Percentiles rank a stretch among this genome's conserved stretches.
phyloP scores from a whole-genome alignment of 768 basidiomycete species.

The Lactarius quietus region DNA sequence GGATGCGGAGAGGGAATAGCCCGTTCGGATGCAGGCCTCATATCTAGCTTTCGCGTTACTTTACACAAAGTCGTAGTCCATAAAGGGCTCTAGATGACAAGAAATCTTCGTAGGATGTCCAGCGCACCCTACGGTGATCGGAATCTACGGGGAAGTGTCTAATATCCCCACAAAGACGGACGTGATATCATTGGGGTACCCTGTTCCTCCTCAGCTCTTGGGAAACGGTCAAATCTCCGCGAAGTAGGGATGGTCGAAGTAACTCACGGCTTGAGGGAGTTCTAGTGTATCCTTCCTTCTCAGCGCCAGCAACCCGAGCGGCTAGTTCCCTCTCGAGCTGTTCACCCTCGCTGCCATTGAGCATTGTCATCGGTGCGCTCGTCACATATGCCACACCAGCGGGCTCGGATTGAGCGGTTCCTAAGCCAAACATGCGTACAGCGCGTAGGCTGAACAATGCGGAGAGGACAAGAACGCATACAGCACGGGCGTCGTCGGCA shows the following conservation, averaged over 20 bases:
- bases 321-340: constrained; percentile 17
- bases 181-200: not conserved
- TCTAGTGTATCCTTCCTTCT: constrained; percentile 12
- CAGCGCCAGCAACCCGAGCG: constrained; percentile 20
- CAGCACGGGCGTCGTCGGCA: constrained; percentile 19
- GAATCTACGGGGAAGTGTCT: not conserved
- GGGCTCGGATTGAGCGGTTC: not conserved
- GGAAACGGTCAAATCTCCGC: constrained; percentile 1
- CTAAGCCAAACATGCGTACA: constrained; percentile 11
- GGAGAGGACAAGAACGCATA: constrained; percentile 20
- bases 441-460: constrained; percentile 19
- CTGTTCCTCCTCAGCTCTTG: not conserved
- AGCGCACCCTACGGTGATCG: not conserved
- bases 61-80: not conserved
- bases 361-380: constrained; percentile 5
- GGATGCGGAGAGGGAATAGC: not conserved
- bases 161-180: not conserved
- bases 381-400: constrained; percentile 1
- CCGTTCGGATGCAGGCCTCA: not conserved
- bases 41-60: not conserved
- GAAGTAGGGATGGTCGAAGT: not conserved
- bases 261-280: constrained; percentile 12
- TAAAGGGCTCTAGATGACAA: constrained; percentile 11
- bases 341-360: constrained; percentile 8
- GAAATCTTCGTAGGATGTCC: not conserved